Percentiles rank a stretch among this genome's conserved stretches.
Evolutionary conservation across 73 alveolate species (phyloP).

Genomic region (Paramecium octaurelia): DNA sequence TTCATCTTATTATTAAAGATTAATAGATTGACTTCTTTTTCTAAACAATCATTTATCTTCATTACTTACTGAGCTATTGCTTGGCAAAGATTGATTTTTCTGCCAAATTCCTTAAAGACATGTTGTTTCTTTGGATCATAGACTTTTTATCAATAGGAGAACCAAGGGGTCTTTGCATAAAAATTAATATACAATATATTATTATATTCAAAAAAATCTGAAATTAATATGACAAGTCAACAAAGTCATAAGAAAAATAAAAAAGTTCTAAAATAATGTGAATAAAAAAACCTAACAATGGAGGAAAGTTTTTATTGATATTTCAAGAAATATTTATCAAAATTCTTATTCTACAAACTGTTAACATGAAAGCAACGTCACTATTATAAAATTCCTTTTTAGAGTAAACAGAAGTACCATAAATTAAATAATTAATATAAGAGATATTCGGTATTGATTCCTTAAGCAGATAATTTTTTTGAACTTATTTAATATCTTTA

Average conservation of each 20-base stretch:
- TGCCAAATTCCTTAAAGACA: slow-evolving; percentile 7
- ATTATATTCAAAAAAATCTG: neutral
- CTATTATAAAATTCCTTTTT: neutral
- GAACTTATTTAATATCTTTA: too few relatives aligned
- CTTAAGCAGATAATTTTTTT: too few relatives aligned
- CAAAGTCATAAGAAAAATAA: neutral
- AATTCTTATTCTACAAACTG: neutral
- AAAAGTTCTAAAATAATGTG: neutral
- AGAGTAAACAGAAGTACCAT: neutral
- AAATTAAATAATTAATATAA: too few relatives aligned
- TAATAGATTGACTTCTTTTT: neutral
- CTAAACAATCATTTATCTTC: neutral
- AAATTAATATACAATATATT: neutral
- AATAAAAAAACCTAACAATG: neutral
- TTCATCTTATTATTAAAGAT: neutral
- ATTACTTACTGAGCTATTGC: neutral
- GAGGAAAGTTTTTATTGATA: too few relatives aligned
- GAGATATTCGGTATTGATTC: too few relatives aligned
- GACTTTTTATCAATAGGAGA: slow-evolving; percentile 1
- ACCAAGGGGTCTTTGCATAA: neutral
- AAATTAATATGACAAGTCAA: neutral
- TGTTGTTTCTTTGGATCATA: neutral
- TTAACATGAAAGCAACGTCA: neutral
- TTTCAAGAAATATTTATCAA: neutral
- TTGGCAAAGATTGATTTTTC: neutral